Conservation (phyloP, 495 filamentous ascomycete genomes). For the Sphaerosporella brunnea region DNA sequence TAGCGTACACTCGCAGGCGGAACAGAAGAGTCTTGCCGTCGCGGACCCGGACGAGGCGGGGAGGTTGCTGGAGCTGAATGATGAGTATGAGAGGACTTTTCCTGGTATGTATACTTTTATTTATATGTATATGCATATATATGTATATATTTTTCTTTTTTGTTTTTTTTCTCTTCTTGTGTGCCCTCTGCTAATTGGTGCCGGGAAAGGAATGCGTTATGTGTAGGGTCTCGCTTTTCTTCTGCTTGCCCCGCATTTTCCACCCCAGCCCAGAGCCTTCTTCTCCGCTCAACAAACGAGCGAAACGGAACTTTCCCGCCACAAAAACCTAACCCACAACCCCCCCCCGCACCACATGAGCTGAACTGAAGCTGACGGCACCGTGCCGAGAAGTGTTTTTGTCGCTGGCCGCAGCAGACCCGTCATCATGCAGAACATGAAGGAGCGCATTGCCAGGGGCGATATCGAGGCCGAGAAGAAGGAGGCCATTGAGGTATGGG, state of each 20-base stretch:
- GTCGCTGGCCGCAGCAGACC: conserved; percentile 63
- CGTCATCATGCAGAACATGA: conserved; percentile 75
- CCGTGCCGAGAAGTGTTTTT: conserved; percentile 47
- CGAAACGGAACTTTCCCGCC: too few species aligned
- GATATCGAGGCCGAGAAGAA: conserved; percentile 48
- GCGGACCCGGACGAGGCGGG: conserved; percentile 34
- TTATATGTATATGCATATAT: too few species aligned
- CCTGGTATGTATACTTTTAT: conserved; percentile 42
- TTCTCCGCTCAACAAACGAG: too few species aligned
- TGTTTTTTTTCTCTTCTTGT: too few species aligned
- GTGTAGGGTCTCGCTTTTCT: conserved; percentile 49
- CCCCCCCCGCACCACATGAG: too few species aligned
- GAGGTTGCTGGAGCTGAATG: conserved; percentile 48
- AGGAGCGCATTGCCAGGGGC: conserved; percentile 48
- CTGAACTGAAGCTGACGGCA: too few species aligned
- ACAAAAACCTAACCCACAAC: too few species aligned
- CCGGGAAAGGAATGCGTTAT: conserved; percentile 72
- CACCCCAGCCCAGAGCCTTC: too few species aligned
- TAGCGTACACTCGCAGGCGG: conserved; percentile 54
- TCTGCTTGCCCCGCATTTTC: too few species aligned
- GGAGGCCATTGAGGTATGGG: conserved; percentile 53
- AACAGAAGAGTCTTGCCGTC: conserved; percentile 57
- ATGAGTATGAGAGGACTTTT: conserved; percentile 64
- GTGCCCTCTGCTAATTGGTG: too few species aligned
- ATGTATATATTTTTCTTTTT: too few species aligned